Conservation (phyloP, 768 basidiomycete genomes). For the Steccherinum ochraceum region DNA sequence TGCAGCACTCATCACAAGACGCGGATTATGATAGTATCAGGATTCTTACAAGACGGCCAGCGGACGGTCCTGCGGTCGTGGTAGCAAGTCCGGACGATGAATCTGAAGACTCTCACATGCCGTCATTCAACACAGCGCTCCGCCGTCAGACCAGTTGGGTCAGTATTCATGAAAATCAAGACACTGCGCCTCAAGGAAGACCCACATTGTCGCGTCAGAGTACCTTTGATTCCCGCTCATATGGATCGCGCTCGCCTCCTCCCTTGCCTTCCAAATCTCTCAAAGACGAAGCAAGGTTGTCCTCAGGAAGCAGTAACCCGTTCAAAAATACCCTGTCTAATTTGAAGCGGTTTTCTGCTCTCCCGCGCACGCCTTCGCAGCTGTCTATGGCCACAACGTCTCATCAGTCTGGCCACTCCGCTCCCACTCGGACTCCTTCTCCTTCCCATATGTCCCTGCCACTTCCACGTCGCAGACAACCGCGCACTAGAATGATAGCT, state of each 20-base stretch:
- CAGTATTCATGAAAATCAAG: slow-evolving; percentile 14
- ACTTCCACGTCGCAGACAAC: slow-evolving; percentile 1
- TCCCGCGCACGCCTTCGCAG: slow-evolving; percentile 61
- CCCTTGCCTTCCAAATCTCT: slow-evolving; percentile 7
- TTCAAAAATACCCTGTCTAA: slow-evolving; percentile 22
- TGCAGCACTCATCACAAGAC: background rate
- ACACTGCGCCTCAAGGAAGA: background rate
- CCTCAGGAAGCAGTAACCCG: slow-evolving; percentile 6
- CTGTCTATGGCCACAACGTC: slow-evolving; percentile 14
- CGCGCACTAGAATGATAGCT: slow-evolving; percentile 27
- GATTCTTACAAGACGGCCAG: background rate
- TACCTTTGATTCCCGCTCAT: slow-evolving; percentile 10
- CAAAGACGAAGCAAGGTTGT: slow-evolving; percentile 1
- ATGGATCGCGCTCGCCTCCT: slow-evolving; percentile 10
- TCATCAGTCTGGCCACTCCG: slow-evolving; percentile 3
- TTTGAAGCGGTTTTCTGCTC: slow-evolving; percentile 43
- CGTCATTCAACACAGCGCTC: slow-evolving; percentile 13
- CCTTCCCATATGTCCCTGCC: slow-evolving; percentile 5
- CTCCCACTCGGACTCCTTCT: slow-evolving; percentile 14
- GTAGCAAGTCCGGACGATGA: background rate
- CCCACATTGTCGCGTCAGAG: background rate
- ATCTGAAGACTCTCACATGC: background rate
- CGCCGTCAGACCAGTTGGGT: slow-evolving; percentile 24
- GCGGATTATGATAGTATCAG: background rate
- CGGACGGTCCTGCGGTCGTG: background rate